Base-by-base conservation (phyloP, 768 basidiomycete species). In the Mycena rebaudengoi region DNA sequence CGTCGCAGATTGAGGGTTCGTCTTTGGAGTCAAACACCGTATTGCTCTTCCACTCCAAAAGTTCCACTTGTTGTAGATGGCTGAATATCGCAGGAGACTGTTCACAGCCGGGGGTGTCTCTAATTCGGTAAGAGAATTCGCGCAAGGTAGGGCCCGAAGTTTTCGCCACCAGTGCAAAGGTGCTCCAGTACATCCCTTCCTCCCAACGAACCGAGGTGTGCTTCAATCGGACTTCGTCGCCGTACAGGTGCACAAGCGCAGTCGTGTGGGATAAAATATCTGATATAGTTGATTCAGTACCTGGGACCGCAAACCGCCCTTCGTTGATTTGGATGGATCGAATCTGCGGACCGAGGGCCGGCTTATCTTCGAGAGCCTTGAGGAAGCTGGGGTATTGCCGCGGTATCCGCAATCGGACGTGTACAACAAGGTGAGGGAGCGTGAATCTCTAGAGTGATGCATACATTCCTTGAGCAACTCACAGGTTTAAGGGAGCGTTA, bases 371-470 rank as follows among this genome's bases (percentile, higher is more conserved):
- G 7, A 23, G 2, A 52, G 21, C 16, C 30, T 23, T 2, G 13
- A 7, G 30, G 4, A 10, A 49, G 30, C 2, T 40, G 39, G 11
- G 32, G 25, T 8, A 18, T 8, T 5, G 41, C 49, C 39, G 14
- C 2, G 11, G 2, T 1, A n/a, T 16, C 10, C 3, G 13, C 10
- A 56, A 16, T 1, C 2, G 1, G 0, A 43, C 10, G 20, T 56
- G 39, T 5, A 43, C 1, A 14, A 55, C 55, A 28, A 35, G 56
- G 20, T 41, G 26, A 7, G 61, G 54, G 18, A 62, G 45, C 23
- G 28, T 53, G 8, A 62, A 30, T 28, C 61, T 21, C 61, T 62
- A n/a, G n/a, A n/a, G n/a, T n/a, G n/a, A n/a, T n/a, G n/a, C n/a
- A n/a, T n/a, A n/a, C n/a, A n/a, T n/a, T n/a, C n/a, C n/a, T n/a